Evolutionary conservation across 23 red algal species (phyloP), one percentile per base, ranked within the genome.

Genomic region (Gracilaria gracilis): DNA sequence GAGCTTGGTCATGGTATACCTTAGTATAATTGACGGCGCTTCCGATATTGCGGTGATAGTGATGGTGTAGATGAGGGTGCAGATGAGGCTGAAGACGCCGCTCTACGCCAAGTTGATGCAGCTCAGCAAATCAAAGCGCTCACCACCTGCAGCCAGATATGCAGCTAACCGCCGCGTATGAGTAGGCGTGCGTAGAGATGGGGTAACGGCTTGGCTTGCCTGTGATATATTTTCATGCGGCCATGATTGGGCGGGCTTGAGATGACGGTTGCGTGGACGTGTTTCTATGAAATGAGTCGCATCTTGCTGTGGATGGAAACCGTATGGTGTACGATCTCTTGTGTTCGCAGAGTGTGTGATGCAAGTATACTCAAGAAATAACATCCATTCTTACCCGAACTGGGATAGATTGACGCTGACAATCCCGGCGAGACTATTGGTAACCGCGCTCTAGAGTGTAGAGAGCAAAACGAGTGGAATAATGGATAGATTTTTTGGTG

Each of bases 211-310:
- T 84, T 27, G 78, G 21, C 9, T 42, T 77, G 34, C 87, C 87
- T 0, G 87, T 90, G 20, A 62, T 90, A 0, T 74, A 90, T 31
- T 34, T 90, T 2, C 89, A 92, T 42, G 64, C 78, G 33, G 89
- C 53, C 37, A 83, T 92, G 78, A 29, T 78, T 21, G 69, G 69
- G 12, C 64, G 89, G 21, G 49, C 32, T 2, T 58, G 86, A 9
- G 89, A 59, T 24, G 47, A 55, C 0, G 50, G 65, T 4, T 62
- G 64, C 17, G 57, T 61, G 6, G 78, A 61, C 33, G 65, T 58
- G 28, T 92, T 75, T 32, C 48, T 92, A 33, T 75, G 42, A 17
- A 79, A 92, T 84, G 89, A 79, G 5, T 84, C 84, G 42, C 89
- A 92, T 84, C 64, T 92, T 38, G 49, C 61, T 9, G 32, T 42